Evolutionary conservation across 179 eudicot genomes (phyloP), one percentile per base, ranked within the genome.

Genomic region (Monotropa hypopitys): DNA sequence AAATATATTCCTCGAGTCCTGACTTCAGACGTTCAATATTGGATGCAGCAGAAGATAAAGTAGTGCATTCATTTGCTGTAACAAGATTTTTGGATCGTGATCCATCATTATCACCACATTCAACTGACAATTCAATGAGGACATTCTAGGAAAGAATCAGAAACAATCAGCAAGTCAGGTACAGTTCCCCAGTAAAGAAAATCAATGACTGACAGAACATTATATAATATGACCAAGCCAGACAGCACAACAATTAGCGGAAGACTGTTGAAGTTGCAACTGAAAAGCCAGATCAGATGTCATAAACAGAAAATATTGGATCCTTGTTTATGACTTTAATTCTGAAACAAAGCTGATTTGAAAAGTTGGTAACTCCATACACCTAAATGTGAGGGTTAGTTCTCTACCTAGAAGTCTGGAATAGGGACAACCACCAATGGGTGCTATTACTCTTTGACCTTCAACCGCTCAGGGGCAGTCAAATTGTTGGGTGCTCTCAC

Each of bases 1-100:
- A 78, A 77, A 91, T 90, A 78, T 86, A 91, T 72, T 88, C 91
- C 83, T 88, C 88, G 54, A 92, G 83, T 71, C 97, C 94, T 81
- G 81, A 83, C 80, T 77, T 82, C 73, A 94, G 83, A 70, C 79
- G 65, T 73, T 84, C 88, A 80, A 86, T 76, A 79, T 78, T 89
- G 78, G 88, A 81, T 7, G 80, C 74, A 42, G 88, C 43, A 68
- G 80, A 77, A 50, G 89, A 79, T 43, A 72, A 66, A 76, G 78
- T 38, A 62, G 72, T 74, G 79, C 85, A 75, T 50, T 87, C 87
- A 57, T 79, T 84, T 56, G 86, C 83, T 45, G 83, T 80, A 53
- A 85, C 43, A 75, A 85, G 73, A 33, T 84, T 88, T 81, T 78
- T 83, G 81, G 65, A 80, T 33, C 77, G 84, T 76, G 88, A 79